phyloP scores from a whole-genome alignment of 495 filamentous ascomycete species.

The Rostrohypoxylon terebratum region DNA sequence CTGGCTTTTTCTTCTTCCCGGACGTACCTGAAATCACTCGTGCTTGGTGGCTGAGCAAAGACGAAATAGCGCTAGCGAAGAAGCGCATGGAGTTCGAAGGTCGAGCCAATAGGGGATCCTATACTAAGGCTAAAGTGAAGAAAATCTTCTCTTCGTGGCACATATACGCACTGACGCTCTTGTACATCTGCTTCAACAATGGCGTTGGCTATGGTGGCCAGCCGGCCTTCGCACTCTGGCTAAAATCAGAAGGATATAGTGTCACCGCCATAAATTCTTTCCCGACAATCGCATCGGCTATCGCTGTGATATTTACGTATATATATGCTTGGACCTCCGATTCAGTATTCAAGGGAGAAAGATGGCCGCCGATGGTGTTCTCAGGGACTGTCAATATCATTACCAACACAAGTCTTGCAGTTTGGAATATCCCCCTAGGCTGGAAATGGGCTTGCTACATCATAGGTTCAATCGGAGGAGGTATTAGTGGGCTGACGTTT shows the following conservation, averaged over 20 bases:
- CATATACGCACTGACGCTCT: constrained; percentile 53
- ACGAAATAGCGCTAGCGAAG: constrained; percentile 55
- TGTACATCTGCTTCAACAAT: constrained; percentile 58
- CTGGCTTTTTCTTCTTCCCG: constrained; percentile 70
- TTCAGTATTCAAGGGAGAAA: constrained; percentile 62
- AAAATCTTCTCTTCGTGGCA: constrained; percentile 60
- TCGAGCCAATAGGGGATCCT: constrained; percentile 52
- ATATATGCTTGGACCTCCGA: constrained; percentile 61
- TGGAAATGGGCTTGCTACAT: constrained; percentile 64
- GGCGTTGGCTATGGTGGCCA: constrained; percentile 45
- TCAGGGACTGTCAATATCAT: constrained; percentile 57
- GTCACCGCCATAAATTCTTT: constrained; percentile 57
- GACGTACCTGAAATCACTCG: constrained; percentile 70
- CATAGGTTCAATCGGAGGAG: constrained; percentile 55
- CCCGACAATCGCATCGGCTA: constrained; percentile 58
- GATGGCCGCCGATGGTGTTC: constrained; percentile 65
- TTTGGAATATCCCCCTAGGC: constrained; percentile 57
- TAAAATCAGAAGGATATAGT: constrained; percentile 54
- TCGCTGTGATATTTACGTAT: constrained; percentile 58
- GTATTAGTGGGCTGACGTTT: constrained; percentile 53
- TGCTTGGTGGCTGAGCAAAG: constrained; percentile 61
- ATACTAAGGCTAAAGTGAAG: constrained; percentile 54
- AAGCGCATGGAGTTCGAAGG: constrained; percentile 61
- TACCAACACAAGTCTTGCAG: constrained; percentile 53
- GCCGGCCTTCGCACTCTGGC: constrained; percentile 53